Evolutionary conservation across 2,329 filamentous ascomycete species (phyloP), one percentile per base, ranked within the genome.

Genomic region (Paecilomyces niveus): DNA sequence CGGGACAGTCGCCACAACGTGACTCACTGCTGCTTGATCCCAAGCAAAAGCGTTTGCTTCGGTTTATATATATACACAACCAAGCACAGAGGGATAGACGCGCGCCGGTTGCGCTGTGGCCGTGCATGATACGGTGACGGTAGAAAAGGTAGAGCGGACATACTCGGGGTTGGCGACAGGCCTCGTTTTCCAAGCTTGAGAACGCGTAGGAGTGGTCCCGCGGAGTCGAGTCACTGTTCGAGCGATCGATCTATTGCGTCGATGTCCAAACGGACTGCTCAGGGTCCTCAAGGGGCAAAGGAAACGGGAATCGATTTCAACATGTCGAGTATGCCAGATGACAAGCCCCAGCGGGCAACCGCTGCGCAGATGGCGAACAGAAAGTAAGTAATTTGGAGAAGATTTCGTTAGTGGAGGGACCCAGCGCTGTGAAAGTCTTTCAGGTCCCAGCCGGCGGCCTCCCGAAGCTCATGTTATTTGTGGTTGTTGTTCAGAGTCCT

Each of bases 351-450:
- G 64, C 76, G 75, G 70, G 81, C 81, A 33, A 83, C 80, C 29
- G 81, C 81, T 45, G 80, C 81, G 45, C 81, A 83, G 70, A 55
- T 83, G 70, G 81, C 81, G 32, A 72, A 70, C 60, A 77, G 81
- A 73, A 83, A 79, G 81, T 83, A 74, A 77, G 81, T 83, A 53
- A 61, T 61, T 62, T 57, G 55, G 64, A 61, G 15, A 35, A 22
- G 18, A 33, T 51, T 58, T 55, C 32, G n/a, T 22, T 56, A 54
- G 45, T 45, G 24, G 15, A 52, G 35, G 15, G 13, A 39, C 15
- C 7, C 13, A 18, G 3, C 35, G n/a, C 13, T 39, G 35, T n/a
- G 15, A 15, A 7, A 33, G 32, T 33, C 32, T 13, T 33, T 33
- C 13, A 33, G 8, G 8, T 15, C 13, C 10, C 32, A 10, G 13